Evolutionary conservation across 179 eudicot species (phyloP).

Genomic region (Dionaea muscipula): DNA sequence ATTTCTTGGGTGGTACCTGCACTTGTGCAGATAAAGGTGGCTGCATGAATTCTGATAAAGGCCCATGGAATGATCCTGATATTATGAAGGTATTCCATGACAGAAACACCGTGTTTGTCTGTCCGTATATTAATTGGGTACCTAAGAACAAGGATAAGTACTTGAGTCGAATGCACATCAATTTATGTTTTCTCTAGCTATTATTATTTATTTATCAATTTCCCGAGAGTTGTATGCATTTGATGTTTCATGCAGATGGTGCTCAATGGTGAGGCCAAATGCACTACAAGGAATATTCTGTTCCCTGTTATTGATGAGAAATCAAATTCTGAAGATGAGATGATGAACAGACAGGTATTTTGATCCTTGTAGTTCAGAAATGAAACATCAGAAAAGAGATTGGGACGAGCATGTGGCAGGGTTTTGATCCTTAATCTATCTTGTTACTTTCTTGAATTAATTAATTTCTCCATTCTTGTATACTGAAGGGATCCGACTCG

Average conservation of each 20-base stretch:
- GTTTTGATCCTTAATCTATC: background rate
- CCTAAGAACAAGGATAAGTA: too few species aligned
- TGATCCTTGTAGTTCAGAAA: background rate
- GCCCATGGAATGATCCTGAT: conserved; percentile 86
- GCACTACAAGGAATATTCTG: conserved; percentile 27
- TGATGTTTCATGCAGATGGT: conserved; percentile 53
- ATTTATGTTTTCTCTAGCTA: too few species aligned
- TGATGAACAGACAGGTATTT: conserved; percentile 20
- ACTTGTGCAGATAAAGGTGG: conserved; percentile 81
- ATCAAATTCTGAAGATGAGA: conserved; percentile 43
- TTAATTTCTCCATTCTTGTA: background rate
- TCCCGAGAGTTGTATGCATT: background rate
- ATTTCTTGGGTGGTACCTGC: conserved; percentile 79
- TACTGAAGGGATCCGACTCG: conserved; percentile 16
- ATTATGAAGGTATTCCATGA: conserved; percentile 49
- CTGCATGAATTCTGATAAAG: conserved; percentile 75
- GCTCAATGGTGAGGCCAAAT: conserved; percentile 75
- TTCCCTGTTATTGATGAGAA: conserved; percentile 44
- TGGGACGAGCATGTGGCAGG: too few species aligned
- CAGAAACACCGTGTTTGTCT: too few species aligned
- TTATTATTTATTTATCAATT: too few species aligned
- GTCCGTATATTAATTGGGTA: too few species aligned
- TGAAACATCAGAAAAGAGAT: background rate
- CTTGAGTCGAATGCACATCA: too few species aligned
- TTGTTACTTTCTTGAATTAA: background rate